A percentile compares a stretch with the other conserved stretches of the same genome.
These are phyloP conservation scores for Hyaloscypha bicolor DNA, from an alignment of 495 filamentous ascomycete species.

Conservation along the genomic window DNA sequence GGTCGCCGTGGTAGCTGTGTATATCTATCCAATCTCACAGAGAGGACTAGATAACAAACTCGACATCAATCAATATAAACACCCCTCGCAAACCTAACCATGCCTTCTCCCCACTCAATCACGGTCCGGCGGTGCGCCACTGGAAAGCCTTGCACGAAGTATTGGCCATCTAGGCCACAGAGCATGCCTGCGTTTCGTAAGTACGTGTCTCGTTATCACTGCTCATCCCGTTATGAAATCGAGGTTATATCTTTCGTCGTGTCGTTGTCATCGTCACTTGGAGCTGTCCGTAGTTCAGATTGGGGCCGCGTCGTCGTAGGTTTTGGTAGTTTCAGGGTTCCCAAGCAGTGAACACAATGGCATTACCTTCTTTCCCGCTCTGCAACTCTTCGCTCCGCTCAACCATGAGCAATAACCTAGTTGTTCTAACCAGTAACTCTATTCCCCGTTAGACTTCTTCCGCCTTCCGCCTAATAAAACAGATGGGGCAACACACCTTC, in stretches of 20 bases:
- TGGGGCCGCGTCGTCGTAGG: no score
- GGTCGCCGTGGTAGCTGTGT: no score
- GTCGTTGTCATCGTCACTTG: not conserved
- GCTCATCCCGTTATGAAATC: not conserved
- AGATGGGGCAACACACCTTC: constrained; percentile 49
- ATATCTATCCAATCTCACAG: no score
- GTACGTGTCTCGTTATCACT: constrained; percentile 8
- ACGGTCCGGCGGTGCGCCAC: not conserved
- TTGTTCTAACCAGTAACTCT: constrained; percentile 53
- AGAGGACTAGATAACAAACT: no score
- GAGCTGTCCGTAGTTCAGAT: no score
- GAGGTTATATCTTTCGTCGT: not conserved
- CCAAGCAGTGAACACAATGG: constrained; percentile 57
- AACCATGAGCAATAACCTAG: constrained; percentile 56
- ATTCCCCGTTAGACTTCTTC: not conserved
- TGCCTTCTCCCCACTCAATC: not conserved
- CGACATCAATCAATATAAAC: not conserved
- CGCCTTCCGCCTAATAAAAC: not conserved
- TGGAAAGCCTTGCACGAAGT: not conserved
- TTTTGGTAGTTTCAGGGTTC: not conserved
- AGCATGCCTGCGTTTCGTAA: constrained; percentile 3
- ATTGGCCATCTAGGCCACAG: constrained; percentile 8
- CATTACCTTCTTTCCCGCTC: constrained; percentile 53
- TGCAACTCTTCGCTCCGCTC: constrained; percentile 59
- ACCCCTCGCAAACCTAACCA: not conserved